Conservation (phyloP, 2,329 filamentous ascomycete species). For the Hymenoscyphus infarciens region DNA sequence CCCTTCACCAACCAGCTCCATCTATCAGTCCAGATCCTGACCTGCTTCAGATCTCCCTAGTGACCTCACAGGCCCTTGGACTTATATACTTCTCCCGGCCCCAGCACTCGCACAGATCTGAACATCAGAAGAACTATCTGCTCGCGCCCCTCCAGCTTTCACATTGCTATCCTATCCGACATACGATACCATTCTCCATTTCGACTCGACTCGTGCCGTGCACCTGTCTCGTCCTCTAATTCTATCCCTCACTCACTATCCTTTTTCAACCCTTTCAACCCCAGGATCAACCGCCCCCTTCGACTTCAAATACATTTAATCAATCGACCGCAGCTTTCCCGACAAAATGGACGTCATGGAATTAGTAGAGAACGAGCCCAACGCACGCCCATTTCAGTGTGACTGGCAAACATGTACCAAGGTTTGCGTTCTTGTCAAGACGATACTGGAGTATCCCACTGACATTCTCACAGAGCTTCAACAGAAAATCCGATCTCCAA, state of each 20-base stretch:
- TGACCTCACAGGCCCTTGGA: conserved; percentile 2
- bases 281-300: not conserved
- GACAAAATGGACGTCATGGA: conserved; percentile 59
- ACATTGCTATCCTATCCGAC: not conserved
- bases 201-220: conserved; percentile 16
- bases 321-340: not conserved
- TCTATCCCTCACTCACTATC: not conserved
- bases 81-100: conserved; percentile 9
- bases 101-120: conserved; percentile 8
- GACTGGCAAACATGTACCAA: conserved; percentile 61
- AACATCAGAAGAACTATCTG: conserved; percentile 4
- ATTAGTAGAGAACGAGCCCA: conserved; percentile 61
- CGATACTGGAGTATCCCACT: not conserved
- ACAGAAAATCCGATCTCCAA: conserved; percentile 67
- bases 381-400: conserved; percentile 60
- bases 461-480: conserved; percentile 55
- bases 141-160: not conserved
- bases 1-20: conserved; percentile 19
- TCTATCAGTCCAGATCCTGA: conserved; percentile 26
- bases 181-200: conserved; percentile 13
- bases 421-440: conserved; percentile 40
- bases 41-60: conserved; percentile 25
- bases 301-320: not conserved
- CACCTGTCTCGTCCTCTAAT: conserved; percentile 14
- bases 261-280: not conserved